These are phyloP conservation scores for Xylariaceae sp. DNA, from an alignment of 2,329 filamentous ascomycete species.

Conservation along the genomic window DNA sequence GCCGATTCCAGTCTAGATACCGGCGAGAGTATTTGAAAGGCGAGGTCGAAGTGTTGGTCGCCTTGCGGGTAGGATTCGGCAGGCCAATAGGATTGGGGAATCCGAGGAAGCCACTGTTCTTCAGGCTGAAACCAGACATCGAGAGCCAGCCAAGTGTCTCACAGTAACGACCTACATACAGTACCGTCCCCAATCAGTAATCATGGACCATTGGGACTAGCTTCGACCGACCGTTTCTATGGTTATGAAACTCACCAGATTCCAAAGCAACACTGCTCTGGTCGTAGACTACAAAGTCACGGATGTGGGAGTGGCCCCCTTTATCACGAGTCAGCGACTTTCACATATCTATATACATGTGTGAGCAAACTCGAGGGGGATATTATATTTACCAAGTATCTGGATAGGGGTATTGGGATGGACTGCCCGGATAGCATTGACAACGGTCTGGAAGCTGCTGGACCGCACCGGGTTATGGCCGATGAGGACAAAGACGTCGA, in stretches of 20 bases:
- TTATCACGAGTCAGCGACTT: conserved; percentile 5
- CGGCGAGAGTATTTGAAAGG: conserved; percentile 48
- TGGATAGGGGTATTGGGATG: conserved; percentile 56
- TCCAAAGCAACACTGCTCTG: conserved; percentile 56
- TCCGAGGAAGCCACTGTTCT: conserved; percentile 38
- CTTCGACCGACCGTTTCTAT: neutral
- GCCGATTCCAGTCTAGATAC: conserved; percentile 64
- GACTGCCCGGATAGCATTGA: conserved; percentile 51
- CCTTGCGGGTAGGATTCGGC: conserved; percentile 36
- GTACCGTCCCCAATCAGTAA: too few relatives aligned
- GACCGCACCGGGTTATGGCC: conserved; percentile 57
- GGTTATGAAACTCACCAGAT: conserved; percentile 31
- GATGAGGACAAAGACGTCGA: conserved; percentile 59
- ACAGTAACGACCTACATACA: conserved; percentile 59
- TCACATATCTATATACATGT: neutral
- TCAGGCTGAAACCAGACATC: conserved; percentile 52
- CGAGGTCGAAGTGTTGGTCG: conserved; percentile 33
- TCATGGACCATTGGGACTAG: conserved; percentile 2
- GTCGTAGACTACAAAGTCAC: conserved; percentile 61
- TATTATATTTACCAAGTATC: conserved; percentile 39
- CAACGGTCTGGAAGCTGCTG: conserved; percentile 42
- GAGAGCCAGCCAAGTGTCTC: conserved; percentile 64
- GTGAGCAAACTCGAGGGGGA: too few relatives aligned
- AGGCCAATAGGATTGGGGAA: conserved; percentile 33
- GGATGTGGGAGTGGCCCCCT: conserved; percentile 59